phyloP scores from a whole-genome alignment of 345 rosid species.

The Turritis glabra region DNA sequence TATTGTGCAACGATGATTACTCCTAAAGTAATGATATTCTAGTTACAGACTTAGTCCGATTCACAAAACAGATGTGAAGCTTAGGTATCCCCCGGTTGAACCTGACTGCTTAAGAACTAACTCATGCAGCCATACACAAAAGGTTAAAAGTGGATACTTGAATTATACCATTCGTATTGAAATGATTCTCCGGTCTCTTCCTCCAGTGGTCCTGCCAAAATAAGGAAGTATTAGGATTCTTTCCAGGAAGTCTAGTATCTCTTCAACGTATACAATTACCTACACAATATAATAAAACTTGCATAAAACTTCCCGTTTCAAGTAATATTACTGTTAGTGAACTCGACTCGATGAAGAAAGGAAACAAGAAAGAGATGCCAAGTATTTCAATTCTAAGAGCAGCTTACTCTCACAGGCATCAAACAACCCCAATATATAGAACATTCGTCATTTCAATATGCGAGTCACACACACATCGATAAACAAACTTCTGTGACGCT shows the following conservation, averaged over 20 bases:
- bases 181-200: conserved; percentile 72
- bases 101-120: conserved; percentile 17
- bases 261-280: neutral
- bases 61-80: conserved; percentile 18
- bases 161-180: conserved; percentile 67
- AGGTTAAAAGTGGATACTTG: conserved; percentile 41
- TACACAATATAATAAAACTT: neutral
- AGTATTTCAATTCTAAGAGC: conserved; percentile 23
- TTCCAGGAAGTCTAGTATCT: neutral
- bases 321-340: conserved; percentile 9
- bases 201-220: conserved; percentile 59
- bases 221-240: conserved; percentile 26
- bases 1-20: conserved; percentile 1
- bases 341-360: neutral
- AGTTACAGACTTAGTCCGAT: conserved; percentile 11
- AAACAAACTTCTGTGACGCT: neutral
- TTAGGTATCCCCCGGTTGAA: conserved; percentile 4
- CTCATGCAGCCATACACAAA: conserved; percentile 22
- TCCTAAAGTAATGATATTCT: conserved; percentile 4
- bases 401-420: conserved; percentile 5
- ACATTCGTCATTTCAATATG: conserved; percentile 18
- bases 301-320: conserved; percentile 3
- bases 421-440: conserved; percentile 11
- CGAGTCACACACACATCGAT: neutral
- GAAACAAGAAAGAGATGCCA: conserved; percentile 10